Evolutionary conservation across 2,329 filamentous ascomycete genomes (phyloP).

Genomic region (Aspergillus brasiliensis): DNA sequence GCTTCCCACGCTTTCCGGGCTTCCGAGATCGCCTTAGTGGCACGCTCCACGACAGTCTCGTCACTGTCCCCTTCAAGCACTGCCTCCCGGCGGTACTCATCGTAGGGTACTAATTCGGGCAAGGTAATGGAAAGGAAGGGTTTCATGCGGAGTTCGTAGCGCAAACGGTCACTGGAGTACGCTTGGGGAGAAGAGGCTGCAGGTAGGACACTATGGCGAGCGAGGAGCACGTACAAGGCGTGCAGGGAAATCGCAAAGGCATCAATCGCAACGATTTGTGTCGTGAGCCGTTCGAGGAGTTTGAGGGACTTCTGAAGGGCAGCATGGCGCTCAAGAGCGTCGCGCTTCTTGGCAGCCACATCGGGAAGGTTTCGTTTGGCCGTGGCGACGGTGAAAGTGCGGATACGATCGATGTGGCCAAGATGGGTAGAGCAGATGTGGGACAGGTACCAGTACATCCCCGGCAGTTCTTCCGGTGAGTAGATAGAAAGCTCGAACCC

Average conservation of each 20-base stretch:
- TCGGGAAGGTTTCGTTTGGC: slow-evolving; percentile 28
- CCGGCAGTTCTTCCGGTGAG: slow-evolving; percentile 76
- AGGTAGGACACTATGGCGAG: slow-evolving; percentile 55
- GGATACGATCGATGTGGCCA: slow-evolving; percentile 72
- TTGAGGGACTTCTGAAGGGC: slow-evolving; percentile 45
- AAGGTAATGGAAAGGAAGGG: slow-evolving; percentile 72
- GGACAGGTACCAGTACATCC: slow-evolving; percentile 90
- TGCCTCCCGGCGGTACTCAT: slow-evolving; percentile 57
- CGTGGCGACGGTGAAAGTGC: slow-evolving; percentile 58
- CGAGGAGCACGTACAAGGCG: slow-evolving; percentile 67
- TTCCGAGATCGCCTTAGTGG: slow-evolving; percentile 40
- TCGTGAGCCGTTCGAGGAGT: slow-evolving; percentile 62
- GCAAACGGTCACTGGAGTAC: slow-evolving; percentile 67
- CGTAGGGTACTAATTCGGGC: slow-evolving; percentile 66
- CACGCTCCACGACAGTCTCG: slow-evolving; percentile 41
- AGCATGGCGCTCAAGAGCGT: slow-evolving; percentile 29
- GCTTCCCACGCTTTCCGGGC: slow-evolving; percentile 49
- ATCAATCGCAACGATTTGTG: slow-evolving; percentile 66
- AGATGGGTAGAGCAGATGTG: slow-evolving; percentile 69
- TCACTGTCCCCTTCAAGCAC: slow-evolving; percentile 49
- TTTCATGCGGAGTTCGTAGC: slow-evolving; percentile 85
- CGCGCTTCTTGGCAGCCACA: slow-evolving; percentile 17
- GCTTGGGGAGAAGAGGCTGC: slow-evolving; percentile 55
- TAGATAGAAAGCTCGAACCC: slow-evolving; percentile 95
- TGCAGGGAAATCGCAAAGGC: slow-evolving; percentile 55